Evolutionary conservation across 1,284 basidiomycete genomes (phyloP).

Genomic region (Malassezia pachydermatis): DNA sequence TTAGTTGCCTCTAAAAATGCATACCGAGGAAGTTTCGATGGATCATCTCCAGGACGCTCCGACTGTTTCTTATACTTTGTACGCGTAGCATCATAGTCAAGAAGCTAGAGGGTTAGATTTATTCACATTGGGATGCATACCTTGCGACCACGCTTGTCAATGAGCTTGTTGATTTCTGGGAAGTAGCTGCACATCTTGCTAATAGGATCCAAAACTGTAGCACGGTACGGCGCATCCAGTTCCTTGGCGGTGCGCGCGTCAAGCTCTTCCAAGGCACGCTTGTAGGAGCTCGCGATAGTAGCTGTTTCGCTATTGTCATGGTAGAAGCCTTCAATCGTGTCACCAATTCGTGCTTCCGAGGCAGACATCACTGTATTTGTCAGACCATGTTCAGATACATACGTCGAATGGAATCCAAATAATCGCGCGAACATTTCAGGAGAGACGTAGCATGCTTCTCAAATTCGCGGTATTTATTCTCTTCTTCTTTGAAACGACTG

Average conservation of each 20-base stretch:
- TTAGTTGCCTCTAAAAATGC: slow-evolving; percentile 26
- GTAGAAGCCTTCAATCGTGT: slow-evolving; percentile 89
- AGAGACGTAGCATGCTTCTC: slow-evolving; percentile 56
- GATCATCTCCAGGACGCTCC: slow-evolving; percentile 87
- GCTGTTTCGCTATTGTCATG: slow-evolving; percentile 59
- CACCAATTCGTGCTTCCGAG: slow-evolving; percentile 84
- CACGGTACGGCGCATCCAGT: slow-evolving; percentile 82
- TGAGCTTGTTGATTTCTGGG: slow-evolving; percentile 84
- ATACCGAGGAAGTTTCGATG: slow-evolving; percentile 74
- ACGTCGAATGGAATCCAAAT: slow-evolving; percentile 76
- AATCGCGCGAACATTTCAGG: slow-evolving; percentile 90
- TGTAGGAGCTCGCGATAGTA: slow-evolving; percentile 94
- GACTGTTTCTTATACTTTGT: slow-evolving; percentile 64
- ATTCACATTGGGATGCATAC: slow-evolving; percentile 52
- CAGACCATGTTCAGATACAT: slow-evolving; percentile 42
- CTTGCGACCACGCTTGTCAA: slow-evolving; percentile 92
- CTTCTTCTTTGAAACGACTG: slow-evolving; percentile 82
- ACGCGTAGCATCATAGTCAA: slow-evolving; percentile 89
- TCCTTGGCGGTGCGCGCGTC: slow-evolving; percentile 76
- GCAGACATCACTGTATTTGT: slow-evolving; percentile 59
- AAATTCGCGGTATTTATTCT: slow-evolving; percentile 76
- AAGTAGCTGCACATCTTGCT: slow-evolving; percentile 95
- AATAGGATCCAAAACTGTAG: slow-evolving; percentile 79
- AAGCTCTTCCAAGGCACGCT: slow-evolving; percentile 83
- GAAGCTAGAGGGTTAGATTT: slow-evolving; percentile 56